These are phyloP conservation scores for Acanthamoeba rhysodes DNA, from an alignment of 208 protist genomes.

Conservation along the genomic window DNA sequence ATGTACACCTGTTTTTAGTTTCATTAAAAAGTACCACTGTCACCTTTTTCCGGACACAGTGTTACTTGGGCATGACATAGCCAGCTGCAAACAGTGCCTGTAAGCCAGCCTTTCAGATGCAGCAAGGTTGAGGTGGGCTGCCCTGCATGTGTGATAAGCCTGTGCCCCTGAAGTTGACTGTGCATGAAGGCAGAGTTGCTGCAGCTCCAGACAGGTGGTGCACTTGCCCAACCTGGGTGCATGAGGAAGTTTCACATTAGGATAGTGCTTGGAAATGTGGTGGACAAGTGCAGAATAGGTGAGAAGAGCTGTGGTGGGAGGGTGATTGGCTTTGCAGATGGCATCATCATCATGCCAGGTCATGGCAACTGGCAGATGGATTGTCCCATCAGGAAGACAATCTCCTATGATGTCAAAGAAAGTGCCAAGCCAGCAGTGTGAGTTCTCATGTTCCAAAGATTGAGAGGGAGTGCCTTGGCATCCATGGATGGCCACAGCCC, in stretches of 20 bases:
- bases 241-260: not conserved
- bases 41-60: too few relatives aligned
- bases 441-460: too few relatives aligned
- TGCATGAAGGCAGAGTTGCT: not conserved
- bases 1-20: too few relatives aligned
- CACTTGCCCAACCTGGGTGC: not conserved
- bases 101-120: not conserved
- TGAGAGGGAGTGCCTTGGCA: too few relatives aligned
- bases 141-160: not conserved
- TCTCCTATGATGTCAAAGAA: too few relatives aligned
- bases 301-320: not conserved
- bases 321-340: not conserved
- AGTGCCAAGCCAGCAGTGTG: too few relatives aligned
- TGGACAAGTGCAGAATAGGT: not conserved
- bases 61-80: not conserved
- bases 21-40: too few relatives aligned
- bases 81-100: not conserved
- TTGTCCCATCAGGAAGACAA: not conserved
- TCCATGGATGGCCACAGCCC: too few relatives aligned
- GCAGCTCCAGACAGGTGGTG: not conserved
- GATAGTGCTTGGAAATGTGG: not conserved
- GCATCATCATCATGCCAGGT: not conserved
- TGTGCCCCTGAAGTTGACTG: not conserved
- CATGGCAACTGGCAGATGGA: not conserved
- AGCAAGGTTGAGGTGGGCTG: not conserved